Percentiles rank a stretch among this genome's conserved stretches.
These are phyloP conservation scores for Fremontodendron californicum DNA, from an alignment of 345 rosid genomes.

Conservation along the genomic window DNA sequence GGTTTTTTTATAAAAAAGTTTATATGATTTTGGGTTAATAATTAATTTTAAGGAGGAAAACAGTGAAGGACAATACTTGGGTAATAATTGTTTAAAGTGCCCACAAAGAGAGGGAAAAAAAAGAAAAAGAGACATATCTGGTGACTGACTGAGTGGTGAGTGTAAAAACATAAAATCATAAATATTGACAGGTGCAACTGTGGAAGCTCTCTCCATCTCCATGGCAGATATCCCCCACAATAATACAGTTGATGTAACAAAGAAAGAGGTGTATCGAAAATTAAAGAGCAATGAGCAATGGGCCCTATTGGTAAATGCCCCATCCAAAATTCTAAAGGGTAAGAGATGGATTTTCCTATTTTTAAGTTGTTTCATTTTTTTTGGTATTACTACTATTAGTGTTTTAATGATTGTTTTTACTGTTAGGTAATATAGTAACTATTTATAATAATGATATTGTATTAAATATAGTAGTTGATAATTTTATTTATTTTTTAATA, in stretches of 20 bases:
- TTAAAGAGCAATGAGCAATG: not conserved
- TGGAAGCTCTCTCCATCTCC: not conserved
- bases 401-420: too few relatives aligned
- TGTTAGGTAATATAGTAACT: too few relatives aligned
- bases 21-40: not conserved
- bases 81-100: not conserved
- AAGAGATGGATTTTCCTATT: not conserved
- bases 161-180: not conserved
- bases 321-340: not conserved
- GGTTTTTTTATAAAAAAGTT: too few relatives aligned
- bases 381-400: too few relatives aligned
- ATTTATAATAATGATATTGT: too few relatives aligned
- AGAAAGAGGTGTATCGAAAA: not conserved
- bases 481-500: too few relatives aligned
- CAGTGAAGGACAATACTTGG: not conserved
- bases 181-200: constrained; percentile 13
- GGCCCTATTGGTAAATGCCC: constrained; percentile 11
- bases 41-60: not conserved
- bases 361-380: not conserved
- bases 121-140: too few relatives aligned
- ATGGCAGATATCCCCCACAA: not conserved
- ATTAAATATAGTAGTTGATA: too few relatives aligned
- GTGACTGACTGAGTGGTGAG: too few relatives aligned
- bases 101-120: not conserved
- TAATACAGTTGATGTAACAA: not conserved